Evolutionary conservation across 2,329 filamentous ascomycete species (phyloP), one percentile per base, ranked within the genome.

Genomic region (Fusarium transvaalense): DNA sequence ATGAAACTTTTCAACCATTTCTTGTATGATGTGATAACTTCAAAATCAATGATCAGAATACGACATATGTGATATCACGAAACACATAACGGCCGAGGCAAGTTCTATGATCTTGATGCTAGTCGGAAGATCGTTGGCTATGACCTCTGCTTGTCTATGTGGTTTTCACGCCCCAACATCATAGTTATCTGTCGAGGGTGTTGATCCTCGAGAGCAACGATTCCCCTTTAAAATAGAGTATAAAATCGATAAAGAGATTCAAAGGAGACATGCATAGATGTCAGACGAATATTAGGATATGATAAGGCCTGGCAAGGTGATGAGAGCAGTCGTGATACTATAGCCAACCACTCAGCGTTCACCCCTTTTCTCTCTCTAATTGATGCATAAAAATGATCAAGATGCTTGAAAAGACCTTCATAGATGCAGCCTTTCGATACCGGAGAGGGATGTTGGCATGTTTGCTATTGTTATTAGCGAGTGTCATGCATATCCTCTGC

Each of bases 51-150:
- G 7, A 19, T 19, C n/a, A 3, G 5, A n/a, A 41, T 14, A 13
- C 15, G 19, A 29, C 7, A 29, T 2, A 5, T 14, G 6, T 29
- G 4, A 4, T 10, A n/a, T 13, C 2, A 13, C n/a, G 7, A 13
- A 3, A 8, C 3, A 4, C 29, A n/a, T 13, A 19, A n/a, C 3
- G 4, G 3, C 17, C 3, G 17, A 29, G 17, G 3, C 10, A 29
- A 8, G 14, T 6, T 1, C 4, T 10, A 19, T n/a, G 19, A 2
- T n/a, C 23, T 13, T n/a, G 4, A 37, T 19, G 21, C 4, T 15
- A n/a, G 5, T 7, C 9, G 8, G 25, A 17, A 10, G 9, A 15
- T 19, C 19, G 21, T 17, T 15, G 14, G 9, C 5, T 29, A 6
- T 15, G 13, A 31, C 4, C 12, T 12, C 10, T 27, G 21, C 6